Evolutionary conservation across 208 protist genomes (phyloP).

Genomic region (Acanthamoeba healyi): DNA sequence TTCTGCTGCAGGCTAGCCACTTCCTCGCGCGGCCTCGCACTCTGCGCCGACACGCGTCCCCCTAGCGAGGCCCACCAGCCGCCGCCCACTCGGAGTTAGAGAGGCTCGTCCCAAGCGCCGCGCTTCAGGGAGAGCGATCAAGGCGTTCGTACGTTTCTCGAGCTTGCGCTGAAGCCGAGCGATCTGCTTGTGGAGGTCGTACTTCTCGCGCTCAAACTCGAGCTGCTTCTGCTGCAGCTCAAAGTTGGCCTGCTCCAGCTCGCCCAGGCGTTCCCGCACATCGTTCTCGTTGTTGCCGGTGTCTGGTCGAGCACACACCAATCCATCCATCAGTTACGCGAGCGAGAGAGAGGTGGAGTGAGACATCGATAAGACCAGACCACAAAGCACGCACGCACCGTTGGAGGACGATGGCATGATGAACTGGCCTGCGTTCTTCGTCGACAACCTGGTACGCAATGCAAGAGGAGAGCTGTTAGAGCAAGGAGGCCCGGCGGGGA

Average conservation of each 20-base stretch:
- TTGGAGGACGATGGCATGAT: not conserved
- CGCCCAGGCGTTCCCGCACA: constrained; percentile 11
- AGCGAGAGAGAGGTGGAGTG: not conserved
- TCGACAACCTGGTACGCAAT: not conserved
- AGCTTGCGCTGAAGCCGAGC: constrained; percentile 13
- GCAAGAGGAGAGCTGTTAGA: not conserved
- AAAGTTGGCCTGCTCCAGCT: constrained; percentile 34
- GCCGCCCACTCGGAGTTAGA: not conserved
- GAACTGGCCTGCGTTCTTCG: constrained; percentile 5
- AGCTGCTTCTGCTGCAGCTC: constrained; percentile 52
- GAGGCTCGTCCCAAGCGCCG: not conserved
- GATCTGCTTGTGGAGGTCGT: constrained; percentile 33
- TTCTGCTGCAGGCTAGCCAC: constrained; percentile 20
- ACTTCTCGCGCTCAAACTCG: constrained; percentile 36
- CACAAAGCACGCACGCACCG: not conserved
- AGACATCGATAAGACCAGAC: not conserved
- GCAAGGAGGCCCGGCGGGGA: not conserved
- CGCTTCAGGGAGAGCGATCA: not conserved
- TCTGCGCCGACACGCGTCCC: not conserved
- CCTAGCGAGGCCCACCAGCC: not conserved
- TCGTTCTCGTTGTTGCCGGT: constrained; percentile 10
- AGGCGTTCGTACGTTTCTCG: not conserved
- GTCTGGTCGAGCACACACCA: not conserved
- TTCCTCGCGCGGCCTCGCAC: not conserved
- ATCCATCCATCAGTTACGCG: not conserved